These are phyloP conservation scores for Gracilaria domingensis DNA, from an alignment of 23 red algal species.

Conservation along the genomic window DNA sequence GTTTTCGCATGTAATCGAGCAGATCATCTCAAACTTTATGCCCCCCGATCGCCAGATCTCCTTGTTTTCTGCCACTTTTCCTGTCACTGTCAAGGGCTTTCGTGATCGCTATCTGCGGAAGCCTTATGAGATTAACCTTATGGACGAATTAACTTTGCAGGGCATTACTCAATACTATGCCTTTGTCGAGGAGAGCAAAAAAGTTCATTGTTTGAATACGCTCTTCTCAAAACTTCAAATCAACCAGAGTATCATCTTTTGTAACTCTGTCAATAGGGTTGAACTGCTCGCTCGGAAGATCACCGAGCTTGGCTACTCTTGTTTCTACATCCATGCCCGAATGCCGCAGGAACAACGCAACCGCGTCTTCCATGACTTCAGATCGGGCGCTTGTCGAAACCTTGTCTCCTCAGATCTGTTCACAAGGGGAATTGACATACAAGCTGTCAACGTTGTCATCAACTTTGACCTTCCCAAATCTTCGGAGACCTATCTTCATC, in stretches of 20 bases:
- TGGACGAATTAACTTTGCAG: slow-evolving; percentile 95
- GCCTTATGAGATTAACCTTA: slow-evolving; percentile 97
- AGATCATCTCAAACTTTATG: slow-evolving; percentile 81
- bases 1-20: slow-evolving; percentile 88
- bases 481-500: slow-evolving; percentile 91
- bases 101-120: slow-evolving; percentile 81
- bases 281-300: slow-evolving; percentile 97
- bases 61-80: slow-evolving; percentile 98
- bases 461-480: slow-evolving; percentile 94
- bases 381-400: slow-evolving; percentile 94
- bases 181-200: slow-evolving; percentile 95
- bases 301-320: slow-evolving; percentile 97
- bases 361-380: slow-evolving; percentile 98
- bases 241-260: slow-evolving; percentile 99
- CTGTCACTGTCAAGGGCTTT: slow-evolving; percentile 95
- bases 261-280: slow-evolving; percentile 95
- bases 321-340: slow-evolving; percentile 98
- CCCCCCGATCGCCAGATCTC: slow-evolving; percentile 90
- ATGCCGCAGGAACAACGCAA: slow-evolving; percentile 97
- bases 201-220: slow-evolving; percentile 96
- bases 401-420: slow-evolving; percentile 94
- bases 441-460: slow-evolving; percentile 97
- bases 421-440: slow-evolving; percentile 93
- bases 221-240: slow-evolving; percentile 96
- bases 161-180: slow-evolving; percentile 99